Evolutionary conservation across 2,329 filamentous ascomycete species (phyloP), one percentile per base, ranked within the genome.

Genomic region (Aspergillus pseudonomiae): DNA sequence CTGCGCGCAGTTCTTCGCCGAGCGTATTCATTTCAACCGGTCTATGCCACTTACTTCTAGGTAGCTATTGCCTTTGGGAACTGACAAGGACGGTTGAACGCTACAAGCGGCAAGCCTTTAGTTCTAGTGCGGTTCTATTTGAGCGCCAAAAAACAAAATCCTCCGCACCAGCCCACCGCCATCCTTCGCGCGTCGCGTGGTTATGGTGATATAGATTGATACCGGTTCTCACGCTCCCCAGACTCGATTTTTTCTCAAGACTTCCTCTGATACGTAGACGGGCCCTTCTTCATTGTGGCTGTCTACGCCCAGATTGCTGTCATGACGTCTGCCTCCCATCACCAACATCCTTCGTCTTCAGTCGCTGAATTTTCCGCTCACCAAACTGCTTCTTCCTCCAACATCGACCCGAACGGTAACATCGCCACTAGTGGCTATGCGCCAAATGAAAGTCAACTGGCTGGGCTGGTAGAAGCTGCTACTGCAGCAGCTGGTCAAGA

Each of bases 401-500:
- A 73, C 21, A 63, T 76, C 14, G 77, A 79, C 36, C 68, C 75
- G 14, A 77, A 70, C 59, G 50, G 67, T 48, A 73, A 73, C 39
- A 59, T 74, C 16, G 62, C 63, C 14, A 70, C 71, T 34, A 73
- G 62, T 34, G 71, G 70, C 28, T 79, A 79, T 66, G 69, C 74
- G 16, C 73, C 77, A 1, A 78, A 71, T 45, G 79, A 81, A 56
- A 79, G 78, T 56, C 80, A 82, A 59, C 73, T 82, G 16, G 80
- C 80, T 5, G 80, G 80, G 4, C 66, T 82, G 39, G 79, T 82
- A 7, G 78, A 82, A 67, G 80, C 80, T 34, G 80, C 80, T 3
- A 82, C 80, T 3, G 80, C 80, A 2, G 79, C 80, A 36, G 80
- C 80, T 41, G 76, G 74, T 21, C 74, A 78, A 63, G 74, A 78